These are phyloP conservation scores for Dendrostoma leiphaemia DNA, from an alignment of 2,329 filamentous ascomycete species.

Conservation along the genomic window DNA sequence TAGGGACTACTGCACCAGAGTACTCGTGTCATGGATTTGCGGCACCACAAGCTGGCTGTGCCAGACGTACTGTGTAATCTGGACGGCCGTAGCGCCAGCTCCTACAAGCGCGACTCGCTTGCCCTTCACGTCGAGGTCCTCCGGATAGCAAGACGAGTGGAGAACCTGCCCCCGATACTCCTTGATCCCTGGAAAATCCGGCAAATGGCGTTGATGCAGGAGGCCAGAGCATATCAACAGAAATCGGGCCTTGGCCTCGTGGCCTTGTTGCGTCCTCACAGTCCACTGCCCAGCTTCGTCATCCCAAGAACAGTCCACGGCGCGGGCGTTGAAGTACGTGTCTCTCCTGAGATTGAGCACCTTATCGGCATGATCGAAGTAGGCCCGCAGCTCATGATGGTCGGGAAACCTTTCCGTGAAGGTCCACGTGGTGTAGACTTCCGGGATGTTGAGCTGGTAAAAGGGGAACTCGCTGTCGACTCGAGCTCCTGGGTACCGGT, in stretches of 20 bases:
- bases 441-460: slow-evolving; percentile 31
- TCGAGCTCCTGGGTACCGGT: slow-evolving; percentile 36
- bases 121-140: slow-evolving; percentile 11
- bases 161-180: slow-evolving; percentile 15
- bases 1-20: no score
- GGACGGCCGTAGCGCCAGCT: slow-evolving; percentile 21
- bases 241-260: slow-evolving; percentile 36
- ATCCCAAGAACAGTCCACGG: slow-evolving; percentile 40
- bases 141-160: slow-evolving; percentile 20
- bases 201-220: slow-evolving; percentile 40
- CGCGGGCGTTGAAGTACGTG: slow-evolving; percentile 40
- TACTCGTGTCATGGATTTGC: no score
- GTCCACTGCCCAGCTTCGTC: slow-evolving; percentile 37
- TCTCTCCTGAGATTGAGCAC: slow-evolving; percentile 42
- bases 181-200: slow-evolving; percentile 27
- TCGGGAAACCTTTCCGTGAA: slow-evolving; percentile 40
- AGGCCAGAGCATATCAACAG: slow-evolving; percentile 47
- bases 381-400: slow-evolving; percentile 38
- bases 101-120: slow-evolving; percentile 23
- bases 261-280: slow-evolving; percentile 39
- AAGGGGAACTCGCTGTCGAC: slow-evolving; percentile 28
- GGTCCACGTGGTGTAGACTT: slow-evolving; percentile 42
- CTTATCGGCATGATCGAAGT: slow-evolving; percentile 46
- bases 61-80: slow-evolving; percentile 22
- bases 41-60: no score